phyloP scores from a whole-genome alignment of 805 yeast genomes.

The Candida tibetensis region DNA sequence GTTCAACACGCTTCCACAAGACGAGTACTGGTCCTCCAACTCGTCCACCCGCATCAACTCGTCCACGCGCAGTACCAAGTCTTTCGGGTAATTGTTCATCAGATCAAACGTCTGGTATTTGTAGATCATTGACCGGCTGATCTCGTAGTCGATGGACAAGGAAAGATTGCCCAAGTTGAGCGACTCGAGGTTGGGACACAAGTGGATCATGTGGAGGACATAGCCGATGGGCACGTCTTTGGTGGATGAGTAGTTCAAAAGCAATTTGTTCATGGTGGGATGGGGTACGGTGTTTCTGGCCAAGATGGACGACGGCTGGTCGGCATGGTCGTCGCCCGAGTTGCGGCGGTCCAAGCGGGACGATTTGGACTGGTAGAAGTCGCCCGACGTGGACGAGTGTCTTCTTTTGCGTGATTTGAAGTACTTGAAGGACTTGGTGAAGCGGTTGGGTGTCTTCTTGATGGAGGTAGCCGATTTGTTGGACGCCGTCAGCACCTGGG shows the following conservation, averaged over 20 bases:
- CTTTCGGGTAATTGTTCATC: slow-evolving; percentile 37
- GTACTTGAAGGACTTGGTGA: slow-evolving; percentile 20
- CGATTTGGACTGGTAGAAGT: slow-evolving; percentile 2
- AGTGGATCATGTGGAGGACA: slow-evolving; percentile 61
- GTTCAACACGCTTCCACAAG: slow-evolving; percentile 4
- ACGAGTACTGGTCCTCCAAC: slow-evolving; percentile 1
- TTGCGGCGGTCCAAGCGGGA: slow-evolving; percentile 1
- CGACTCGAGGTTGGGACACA: slow-evolving; percentile 58
- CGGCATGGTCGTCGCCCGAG: neutral
- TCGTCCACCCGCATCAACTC: slow-evolving; percentile 16
- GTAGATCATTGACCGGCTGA: slow-evolving; percentile 34
- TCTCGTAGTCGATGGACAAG: slow-evolving; percentile 64
- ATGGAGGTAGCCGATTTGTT: slow-evolving; percentile 15
- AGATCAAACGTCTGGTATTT: slow-evolving; percentile 39
- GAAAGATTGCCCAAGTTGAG: slow-evolving; percentile 62
- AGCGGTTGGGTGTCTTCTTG: slow-evolving; percentile 12
- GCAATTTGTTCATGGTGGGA: slow-evolving; percentile 60
- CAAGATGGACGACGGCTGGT: neutral
- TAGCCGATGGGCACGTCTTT: slow-evolving; percentile 80
- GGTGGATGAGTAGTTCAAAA: slow-evolving; percentile 61
- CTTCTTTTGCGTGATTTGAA: slow-evolving; percentile 14
- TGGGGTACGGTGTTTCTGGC: slow-evolving; percentile 30
- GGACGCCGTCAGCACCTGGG: slow-evolving; percentile 17
- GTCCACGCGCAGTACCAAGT: slow-evolving; percentile 22
- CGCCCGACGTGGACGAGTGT: slow-evolving; percentile 1